phyloP scores from a whole-genome alignment of 768 basidiomycete species.

The Russula sp. region DNA sequence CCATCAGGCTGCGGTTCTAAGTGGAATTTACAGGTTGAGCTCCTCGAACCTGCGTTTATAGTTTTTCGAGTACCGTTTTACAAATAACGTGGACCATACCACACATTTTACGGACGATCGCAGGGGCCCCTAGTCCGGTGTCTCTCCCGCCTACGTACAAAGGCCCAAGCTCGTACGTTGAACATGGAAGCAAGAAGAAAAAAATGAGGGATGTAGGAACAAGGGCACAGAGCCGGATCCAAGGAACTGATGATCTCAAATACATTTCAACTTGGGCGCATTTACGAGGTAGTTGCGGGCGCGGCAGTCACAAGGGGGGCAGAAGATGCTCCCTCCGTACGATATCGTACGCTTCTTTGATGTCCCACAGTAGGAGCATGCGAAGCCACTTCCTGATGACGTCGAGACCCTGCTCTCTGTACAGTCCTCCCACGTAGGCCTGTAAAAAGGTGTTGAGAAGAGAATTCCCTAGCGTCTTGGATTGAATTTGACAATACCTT shows the following conservation, averaged over 20 bases:
- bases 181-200: neutral
- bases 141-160: neutral
- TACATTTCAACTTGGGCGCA: neutral
- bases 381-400: conserved; percentile 15
- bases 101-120: neutral
- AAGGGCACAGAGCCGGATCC: neutral
- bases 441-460: conserved; percentile 3
- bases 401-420: conserved; percentile 22
- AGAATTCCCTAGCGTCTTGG: neutral
- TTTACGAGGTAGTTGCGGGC: neutral
- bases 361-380: conserved; percentile 6
- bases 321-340: conserved; percentile 17
- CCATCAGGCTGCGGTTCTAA: neutral
- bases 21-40: neutral
- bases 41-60: neutral
- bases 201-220: neutral
- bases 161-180: neutral
- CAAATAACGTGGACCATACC: neutral
- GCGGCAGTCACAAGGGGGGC: neutral
- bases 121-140: neutral
- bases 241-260: conserved; percentile 1
- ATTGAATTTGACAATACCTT: conserved; percentile 7
- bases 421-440: conserved; percentile 23
- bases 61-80: neutral
- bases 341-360: conserved; percentile 15